Evolutionary conservation across 208 protist species (phyloP).

Genomic region (Porcisia deanei): DNA sequence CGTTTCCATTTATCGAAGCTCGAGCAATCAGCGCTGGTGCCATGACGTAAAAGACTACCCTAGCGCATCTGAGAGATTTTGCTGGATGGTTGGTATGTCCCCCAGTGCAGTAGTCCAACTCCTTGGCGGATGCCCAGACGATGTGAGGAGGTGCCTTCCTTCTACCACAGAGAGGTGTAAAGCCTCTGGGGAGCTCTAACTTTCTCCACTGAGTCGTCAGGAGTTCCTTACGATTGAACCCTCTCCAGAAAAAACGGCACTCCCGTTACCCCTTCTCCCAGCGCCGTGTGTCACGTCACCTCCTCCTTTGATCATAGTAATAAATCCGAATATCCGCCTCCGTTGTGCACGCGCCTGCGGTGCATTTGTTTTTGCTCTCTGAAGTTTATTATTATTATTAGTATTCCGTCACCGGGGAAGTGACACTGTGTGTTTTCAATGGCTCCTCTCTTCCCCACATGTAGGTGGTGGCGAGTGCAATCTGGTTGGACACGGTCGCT

Average conservation of each 20-base stretch:
- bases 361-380: too few relatives aligned
- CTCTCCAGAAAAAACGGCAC: not conserved
- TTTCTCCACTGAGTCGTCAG: too few relatives aligned
- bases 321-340: too few relatives aligned
- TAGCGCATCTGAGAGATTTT: slow-evolving; percentile 92
- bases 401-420: too few relatives aligned
- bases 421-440: too few relatives aligned
- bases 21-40: slow-evolving; percentile 80
- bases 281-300: too few relatives aligned
- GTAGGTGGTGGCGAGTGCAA: not conserved
- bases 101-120: slow-evolving; percentile 34
- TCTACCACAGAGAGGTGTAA: not conserved
- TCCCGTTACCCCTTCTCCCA: not conserved
- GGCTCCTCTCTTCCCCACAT: too few relatives aligned
- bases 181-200: too few relatives aligned
- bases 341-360: too few relatives aligned
- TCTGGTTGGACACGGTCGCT: not conserved
- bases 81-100: slow-evolving; percentile 57
- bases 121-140: slow-evolving; percentile 28
- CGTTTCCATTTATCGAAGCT: slow-evolving; percentile 54
- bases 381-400: too few relatives aligned
- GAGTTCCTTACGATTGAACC: too few relatives aligned
- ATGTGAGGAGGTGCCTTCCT: slow-evolving; percentile 19
- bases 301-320: too few relatives aligned
- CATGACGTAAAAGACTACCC: slow-evolving; percentile 92